Base-by-base conservation (phyloP, 1,139 yeast genomes). In the Scheffersomyces stambukii region DNA sequence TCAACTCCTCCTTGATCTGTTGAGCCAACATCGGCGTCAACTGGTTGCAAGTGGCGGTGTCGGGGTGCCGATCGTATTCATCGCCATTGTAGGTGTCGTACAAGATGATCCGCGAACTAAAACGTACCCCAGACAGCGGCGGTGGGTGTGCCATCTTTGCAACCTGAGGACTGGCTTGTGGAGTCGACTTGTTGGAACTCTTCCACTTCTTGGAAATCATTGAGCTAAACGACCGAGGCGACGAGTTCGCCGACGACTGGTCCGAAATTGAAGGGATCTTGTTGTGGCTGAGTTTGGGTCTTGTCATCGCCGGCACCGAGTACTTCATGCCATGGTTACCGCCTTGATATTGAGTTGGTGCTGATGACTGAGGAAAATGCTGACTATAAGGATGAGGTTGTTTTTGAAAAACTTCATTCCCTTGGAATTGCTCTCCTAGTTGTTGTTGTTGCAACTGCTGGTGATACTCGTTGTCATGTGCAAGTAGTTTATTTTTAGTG, bases 61-160 rank as follows among this genome's bases (percentile, higher is more conserved):
- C 97, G 0, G 97, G 96, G 41, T 82, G 88, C 46, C 98, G 77
- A 53, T 91, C 97, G 52, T 91, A 91, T 43, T 85, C 96, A 11
- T 75, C 78, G 26, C 81, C 80, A 37, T 82, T 75, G 54, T 83
- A 88, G 0, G 96, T 91, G 40, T 88, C 95, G 55, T 81, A 91
- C 28, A 91, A 70, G 8, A 86, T 75, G 40, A 91, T 85, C 45
- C 88, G 70, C 1, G 95, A 81, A 3, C 95, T 81, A 54, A 91
- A 91, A 26, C 76, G 60, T n/a, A 91, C 95, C 10, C 62, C 58
- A 21, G 40, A 32, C 28, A 27, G 25, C 21, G 30, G 21, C 15
- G 33, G 33, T 29, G 17, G 34, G 34, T 26, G 13, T 21, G 4
- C 23, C 14, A 8, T 23, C n/a, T 10, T 24, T 7, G 13, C 13